Conservation (phyloP, 768 basidiomycete genomes). For the Podaxis pistillaris region DNA sequence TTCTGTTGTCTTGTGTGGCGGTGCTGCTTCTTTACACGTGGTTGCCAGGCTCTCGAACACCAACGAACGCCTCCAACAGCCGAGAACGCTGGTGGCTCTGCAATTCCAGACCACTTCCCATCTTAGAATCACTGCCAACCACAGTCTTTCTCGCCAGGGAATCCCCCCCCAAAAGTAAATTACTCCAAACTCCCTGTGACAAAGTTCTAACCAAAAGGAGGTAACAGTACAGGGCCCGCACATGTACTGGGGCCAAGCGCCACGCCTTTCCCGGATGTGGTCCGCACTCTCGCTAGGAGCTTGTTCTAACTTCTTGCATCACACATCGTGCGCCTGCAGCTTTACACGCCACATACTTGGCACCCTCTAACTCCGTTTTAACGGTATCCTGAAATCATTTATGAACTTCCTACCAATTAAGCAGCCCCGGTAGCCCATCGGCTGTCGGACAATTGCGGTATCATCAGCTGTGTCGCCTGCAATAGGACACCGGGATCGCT, state of each 20-base stretch:
- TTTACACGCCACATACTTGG: too few species aligned
- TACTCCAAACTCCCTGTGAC: background rate
- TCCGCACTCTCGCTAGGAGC: background rate
- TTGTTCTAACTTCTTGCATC: too few species aligned
- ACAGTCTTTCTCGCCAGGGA: background rate
- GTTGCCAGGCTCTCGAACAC: conserved; percentile 4
- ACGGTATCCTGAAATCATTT: background rate
- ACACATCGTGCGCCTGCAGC: too few species aligned
- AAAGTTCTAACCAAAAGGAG: background rate
- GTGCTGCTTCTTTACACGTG: conserved; percentile 1
- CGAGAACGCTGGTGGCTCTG: background rate
- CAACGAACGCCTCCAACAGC: background rate
- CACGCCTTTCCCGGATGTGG: background rate
- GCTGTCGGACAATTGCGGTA: background rate
- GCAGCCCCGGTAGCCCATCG: background rate
- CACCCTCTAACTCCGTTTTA: background rate
- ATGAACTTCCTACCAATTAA: background rate
- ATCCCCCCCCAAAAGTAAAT: background rate
- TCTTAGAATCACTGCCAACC: background rate
- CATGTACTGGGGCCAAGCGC: background rate
- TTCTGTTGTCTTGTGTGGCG: background rate
- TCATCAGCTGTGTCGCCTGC: background rate
- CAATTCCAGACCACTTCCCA: background rate
- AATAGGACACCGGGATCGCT: background rate
- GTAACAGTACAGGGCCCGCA: background rate